These are phyloP conservation scores for Ogataea hybrid DNA, from an alignment of 1,139 yeast species.

Conservation along the genomic window DNA sequence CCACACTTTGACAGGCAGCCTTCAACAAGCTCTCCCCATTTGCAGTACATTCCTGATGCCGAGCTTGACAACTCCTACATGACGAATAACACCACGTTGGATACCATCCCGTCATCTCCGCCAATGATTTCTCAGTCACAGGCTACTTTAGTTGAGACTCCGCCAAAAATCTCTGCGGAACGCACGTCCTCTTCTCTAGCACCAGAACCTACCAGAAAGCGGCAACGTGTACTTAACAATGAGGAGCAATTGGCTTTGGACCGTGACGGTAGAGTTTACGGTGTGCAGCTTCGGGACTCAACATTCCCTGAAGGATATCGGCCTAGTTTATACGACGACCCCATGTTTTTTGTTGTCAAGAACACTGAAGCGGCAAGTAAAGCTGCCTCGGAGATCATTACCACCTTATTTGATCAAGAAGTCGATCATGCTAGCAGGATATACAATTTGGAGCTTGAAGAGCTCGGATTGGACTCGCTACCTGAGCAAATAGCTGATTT, in stretches of 20 bases:
- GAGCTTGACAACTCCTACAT: conserved; percentile 5
- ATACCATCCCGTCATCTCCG: conserved; percentile 20
- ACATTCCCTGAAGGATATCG: conserved; percentile 28
- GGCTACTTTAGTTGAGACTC: conserved; percentile 17
- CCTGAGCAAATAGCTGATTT: conserved; percentile 59
- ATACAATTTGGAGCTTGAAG: conserved; percentile 41
- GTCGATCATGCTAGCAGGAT: conserved; percentile 17
- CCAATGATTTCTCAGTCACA: conserved; percentile 18
- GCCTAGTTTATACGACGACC: conserved; percentile 30
- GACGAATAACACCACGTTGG: conserved; percentile 3
- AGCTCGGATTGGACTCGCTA: conserved; percentile 40
- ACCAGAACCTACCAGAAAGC: conserved; percentile 16
- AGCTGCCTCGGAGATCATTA: conserved; percentile 21
- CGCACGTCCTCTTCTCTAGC: conserved; percentile 13
- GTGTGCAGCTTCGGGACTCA: conserved; percentile 28
- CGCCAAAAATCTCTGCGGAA: conserved; percentile 7
- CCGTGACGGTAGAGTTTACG: conserved; percentile 33
- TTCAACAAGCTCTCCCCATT: conserved; percentile 11
- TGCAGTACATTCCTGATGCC: conserved; percentile 2
- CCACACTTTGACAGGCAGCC: conserved; percentile 4
- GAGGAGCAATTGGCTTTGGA: conserved; percentile 31
- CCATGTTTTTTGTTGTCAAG: too few relatives aligned
- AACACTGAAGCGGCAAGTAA: conserved; percentile 17
- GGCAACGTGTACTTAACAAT: conserved; percentile 13
- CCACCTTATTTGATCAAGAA: conserved; percentile 25